phyloP scores from a whole-genome alignment of 306 rosid genomes.

The Fragaria vesca region DNA sequence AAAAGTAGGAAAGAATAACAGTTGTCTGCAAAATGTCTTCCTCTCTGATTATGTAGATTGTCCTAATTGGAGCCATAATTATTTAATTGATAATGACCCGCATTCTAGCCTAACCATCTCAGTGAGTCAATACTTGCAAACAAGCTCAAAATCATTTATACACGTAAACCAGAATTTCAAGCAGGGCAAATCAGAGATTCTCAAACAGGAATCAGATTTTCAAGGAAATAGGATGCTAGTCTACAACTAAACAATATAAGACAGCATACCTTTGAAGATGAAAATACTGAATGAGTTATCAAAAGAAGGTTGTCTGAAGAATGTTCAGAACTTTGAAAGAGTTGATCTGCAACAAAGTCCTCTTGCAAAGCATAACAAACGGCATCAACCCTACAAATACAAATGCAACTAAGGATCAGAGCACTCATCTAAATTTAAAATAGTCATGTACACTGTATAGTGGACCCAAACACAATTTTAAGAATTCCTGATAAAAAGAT shows the following conservation, averaged over 20 bases:
- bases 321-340: constrained; percentile 81
- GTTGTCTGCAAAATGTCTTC: not conserved
- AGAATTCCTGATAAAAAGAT: not conserved
- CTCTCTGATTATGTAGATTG: not conserved
- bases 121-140: not conserved
- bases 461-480: not conserved
- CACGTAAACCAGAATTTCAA: not conserved
- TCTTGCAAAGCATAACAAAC: constrained; percentile 73
- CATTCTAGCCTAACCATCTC: not conserved
- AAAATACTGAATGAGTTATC: constrained; percentile 57
- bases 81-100: not conserved
- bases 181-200: not conserved
- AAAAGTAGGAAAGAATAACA: not conserved
- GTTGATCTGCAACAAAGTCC: constrained; percentile 89
- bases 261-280: constrained; percentile 67
- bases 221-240: constrained; percentile 1
- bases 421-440: constrained; percentile 13
- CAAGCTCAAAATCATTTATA: not conserved
- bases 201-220: not conserved
- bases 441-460: not conserved
- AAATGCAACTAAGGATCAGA: constrained; percentile 21
- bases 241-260: not conserved
- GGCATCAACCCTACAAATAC: constrained; percentile 61
- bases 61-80: not conserved
- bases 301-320: constrained; percentile 60